Conservation (phyloP, 371 early-diverging fungal species). For the Lichtheimia ramosa region DNA sequence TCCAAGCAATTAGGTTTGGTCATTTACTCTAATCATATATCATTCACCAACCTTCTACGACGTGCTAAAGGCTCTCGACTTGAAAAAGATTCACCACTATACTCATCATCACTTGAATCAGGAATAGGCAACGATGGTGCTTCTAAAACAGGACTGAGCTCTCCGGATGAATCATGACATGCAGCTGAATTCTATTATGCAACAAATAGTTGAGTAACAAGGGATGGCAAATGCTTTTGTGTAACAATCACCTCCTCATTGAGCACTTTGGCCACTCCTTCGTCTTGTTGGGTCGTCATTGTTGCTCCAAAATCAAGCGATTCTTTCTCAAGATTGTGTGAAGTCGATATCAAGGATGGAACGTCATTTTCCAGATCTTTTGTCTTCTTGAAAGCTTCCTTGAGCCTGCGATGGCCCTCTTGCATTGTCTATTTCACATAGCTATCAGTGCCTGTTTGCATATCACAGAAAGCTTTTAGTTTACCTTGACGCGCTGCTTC, state of each 20-base stretch:
- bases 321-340: not conserved
- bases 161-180: constrained; percentile 6
- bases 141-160: constrained; percentile 17
- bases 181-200: not conserved
- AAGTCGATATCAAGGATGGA: not conserved
- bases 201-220: not conserved
- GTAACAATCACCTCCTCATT: not conserved
- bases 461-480: not conserved
- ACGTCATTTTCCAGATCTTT: constrained; percentile 7
- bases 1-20: not conserved
- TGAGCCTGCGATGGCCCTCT: constrained; percentile 33
- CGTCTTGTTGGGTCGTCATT: not conserved
- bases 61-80: too few species aligned
- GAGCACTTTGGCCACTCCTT: not conserved
- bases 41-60: too few species aligned
- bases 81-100: too few species aligned
- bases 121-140: constrained; percentile 13
- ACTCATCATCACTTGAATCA: constrained; percentile 12
- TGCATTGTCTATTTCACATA: constrained; percentile 27
- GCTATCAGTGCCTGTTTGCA: not conserved
- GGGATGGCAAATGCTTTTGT: not conserved
- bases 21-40: too few species aligned
- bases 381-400: constrained; percentile 38
- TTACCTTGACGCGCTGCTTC: constrained; percentile 34
- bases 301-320: constrained; percentile 2